A percentile compares a stretch with the other conserved stretches of the same genome.
Evolutionary conservation across 2,329 filamentous ascomycete genomes (phyloP).

Genomic region (Cadophora sp.): DNA sequence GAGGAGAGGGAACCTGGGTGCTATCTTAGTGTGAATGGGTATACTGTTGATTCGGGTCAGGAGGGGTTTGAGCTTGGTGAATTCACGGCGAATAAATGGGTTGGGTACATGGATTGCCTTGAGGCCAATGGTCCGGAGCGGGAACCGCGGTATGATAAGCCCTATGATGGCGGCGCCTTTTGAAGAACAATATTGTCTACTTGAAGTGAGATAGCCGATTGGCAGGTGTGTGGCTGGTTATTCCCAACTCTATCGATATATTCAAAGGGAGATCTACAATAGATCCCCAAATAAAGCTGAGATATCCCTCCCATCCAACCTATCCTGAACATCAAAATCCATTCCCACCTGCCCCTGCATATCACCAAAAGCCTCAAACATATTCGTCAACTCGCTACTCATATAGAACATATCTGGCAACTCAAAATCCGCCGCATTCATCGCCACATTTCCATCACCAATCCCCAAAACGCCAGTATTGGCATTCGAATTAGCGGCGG

Average conservation of each 20-base stretch:
- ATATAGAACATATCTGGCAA: conserved; percentile 5
- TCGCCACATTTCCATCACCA: not conserved
- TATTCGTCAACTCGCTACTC: conserved; percentile 1
- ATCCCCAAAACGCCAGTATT: not conserved
- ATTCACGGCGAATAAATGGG: not conserved
- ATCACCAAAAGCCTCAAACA: conserved; percentile 10
- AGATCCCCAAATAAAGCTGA: conserved; percentile 7
- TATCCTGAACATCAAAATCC: not conserved
- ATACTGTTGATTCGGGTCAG: not conserved
- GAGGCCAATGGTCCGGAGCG: not conserved
- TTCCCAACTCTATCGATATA: not conserved
- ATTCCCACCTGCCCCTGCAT: not conserved
- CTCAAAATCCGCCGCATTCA: not conserved
- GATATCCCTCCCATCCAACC: not conserved
- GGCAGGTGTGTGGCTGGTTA: not conserved
- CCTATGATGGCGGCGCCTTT: not conserved
- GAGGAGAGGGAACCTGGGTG: not conserved
- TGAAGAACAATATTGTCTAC: not conserved
- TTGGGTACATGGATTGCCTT: not conserved
- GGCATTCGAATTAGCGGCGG: not conserved
- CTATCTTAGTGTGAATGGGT: not conserved
- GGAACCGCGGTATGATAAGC: not conserved
- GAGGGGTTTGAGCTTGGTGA: not conserved
- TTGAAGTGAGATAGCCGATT: not conserved
- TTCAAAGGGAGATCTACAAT: not conserved